phyloP scores from a whole-genome alignment of 345 rosid genomes.

The Bretschneidera sinensis region DNA sequence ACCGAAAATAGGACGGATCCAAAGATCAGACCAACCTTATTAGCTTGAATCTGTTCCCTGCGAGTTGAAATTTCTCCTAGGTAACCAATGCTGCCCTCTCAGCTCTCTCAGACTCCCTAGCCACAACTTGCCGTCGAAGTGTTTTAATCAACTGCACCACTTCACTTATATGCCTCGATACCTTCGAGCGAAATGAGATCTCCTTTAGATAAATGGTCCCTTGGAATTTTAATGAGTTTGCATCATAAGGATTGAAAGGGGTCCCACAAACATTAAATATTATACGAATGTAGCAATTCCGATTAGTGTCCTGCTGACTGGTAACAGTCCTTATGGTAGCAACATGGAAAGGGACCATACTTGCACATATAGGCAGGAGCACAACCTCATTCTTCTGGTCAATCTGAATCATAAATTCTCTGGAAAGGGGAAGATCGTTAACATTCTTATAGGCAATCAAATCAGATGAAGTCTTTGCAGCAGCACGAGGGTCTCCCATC shows the following conservation, averaged over 20 bases:
- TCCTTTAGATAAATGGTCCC: conserved; percentile 80
- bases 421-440: conserved; percentile 75
- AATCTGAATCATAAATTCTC: conserved; percentile 68
- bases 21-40: conserved; percentile 69
- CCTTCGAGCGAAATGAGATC: conserved; percentile 86
- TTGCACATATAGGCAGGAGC: conserved; percentile 78
- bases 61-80: conserved; percentile 79
- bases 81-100: conserved; percentile 93
- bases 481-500: conserved; percentile 52
- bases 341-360: conserved; percentile 90
- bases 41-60: conserved; percentile 83
- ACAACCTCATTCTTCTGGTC: conserved; percentile 91
- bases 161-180: conserved; percentile 84
- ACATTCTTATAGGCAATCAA: conserved; percentile 81
- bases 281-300: conserved; percentile 76
- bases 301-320: conserved; percentile 81
- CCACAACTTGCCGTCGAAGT: conserved; percentile 67
- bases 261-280: conserved; percentile 83
- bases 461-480: conserved; percentile 58
- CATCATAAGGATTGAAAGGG: conserved; percentile 76
- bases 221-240: conserved; percentile 58
- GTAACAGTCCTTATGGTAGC: conserved; percentile 85
- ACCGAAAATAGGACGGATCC: conserved; percentile 85
- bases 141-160: conserved; percentile 75
- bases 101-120: conserved; percentile 88